Percentiles rank a stretch among this genome's conserved stretches.
phyloP scores from a whole-genome alignment of 2,329 filamentous ascomycete species.

The Paramyrothecium roridum region DNA sequence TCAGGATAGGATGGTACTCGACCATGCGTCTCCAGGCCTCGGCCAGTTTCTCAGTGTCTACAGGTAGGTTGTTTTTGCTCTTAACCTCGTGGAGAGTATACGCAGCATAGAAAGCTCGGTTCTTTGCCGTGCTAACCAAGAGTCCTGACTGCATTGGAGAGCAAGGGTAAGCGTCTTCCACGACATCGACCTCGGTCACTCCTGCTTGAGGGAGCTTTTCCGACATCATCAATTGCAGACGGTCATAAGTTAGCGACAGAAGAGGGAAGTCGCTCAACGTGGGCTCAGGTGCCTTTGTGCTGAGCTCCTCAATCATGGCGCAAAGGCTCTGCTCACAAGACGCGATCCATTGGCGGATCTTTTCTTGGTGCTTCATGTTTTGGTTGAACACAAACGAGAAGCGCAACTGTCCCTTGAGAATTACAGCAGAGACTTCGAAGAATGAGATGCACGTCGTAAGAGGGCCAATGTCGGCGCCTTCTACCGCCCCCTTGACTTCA shows the following conservation, averaged over 20 bases:
- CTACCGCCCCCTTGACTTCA: conserved; percentile 2
- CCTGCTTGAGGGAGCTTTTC: conserved; percentile 32
- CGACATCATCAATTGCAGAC: conserved; percentile 34
- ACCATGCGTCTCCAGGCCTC: conserved; percentile 43
- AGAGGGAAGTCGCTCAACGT: conserved; percentile 38
- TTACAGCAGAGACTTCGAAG: conserved; percentile 43
- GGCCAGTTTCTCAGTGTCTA: conserved; percentile 27
- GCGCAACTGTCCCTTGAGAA: conserved; percentile 38
- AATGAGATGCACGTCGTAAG: conserved; percentile 32
- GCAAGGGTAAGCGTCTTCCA: conserved; percentile 33
- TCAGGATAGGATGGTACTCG: conserved; percentile 36
- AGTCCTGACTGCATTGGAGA: conserved; percentile 34
- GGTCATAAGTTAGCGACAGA: conserved; percentile 34
- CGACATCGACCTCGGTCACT: conserved; percentile 22
- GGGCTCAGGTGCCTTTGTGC: conserved; percentile 24
- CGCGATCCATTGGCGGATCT: conserved; percentile 40
- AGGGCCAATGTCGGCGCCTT: conserved; percentile 5
- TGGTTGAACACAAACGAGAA: conserved; percentile 42
- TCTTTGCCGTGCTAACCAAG: conserved; percentile 33
- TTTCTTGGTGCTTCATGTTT: conserved; percentile 33
- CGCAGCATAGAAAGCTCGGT: conserved; percentile 23
- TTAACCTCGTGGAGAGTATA: conserved; percentile 28
- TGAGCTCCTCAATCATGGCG: conserved; percentile 33
- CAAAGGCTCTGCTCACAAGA: conserved; percentile 38
- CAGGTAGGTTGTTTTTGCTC: conserved; percentile 11